A percentile compares a stretch with the other conserved stretches of the same genome.
These are phyloP conservation scores for Pichia sp. DNA, from an alignment of 1,139 yeast species.

Conservation along the genomic window DNA sequence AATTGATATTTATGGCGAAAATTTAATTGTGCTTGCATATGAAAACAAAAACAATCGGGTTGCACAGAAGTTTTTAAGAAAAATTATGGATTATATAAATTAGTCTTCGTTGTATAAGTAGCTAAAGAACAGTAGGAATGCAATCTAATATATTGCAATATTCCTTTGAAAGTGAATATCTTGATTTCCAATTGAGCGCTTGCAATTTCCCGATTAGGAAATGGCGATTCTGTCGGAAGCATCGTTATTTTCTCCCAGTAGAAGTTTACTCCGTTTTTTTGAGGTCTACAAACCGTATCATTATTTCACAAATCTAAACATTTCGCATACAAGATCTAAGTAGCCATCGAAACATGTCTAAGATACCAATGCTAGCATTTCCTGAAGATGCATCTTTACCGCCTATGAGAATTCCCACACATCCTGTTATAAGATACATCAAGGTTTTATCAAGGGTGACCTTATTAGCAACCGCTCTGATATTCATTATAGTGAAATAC, in stretches of 20 bases:
- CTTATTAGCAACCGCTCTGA: slow-evolving; percentile 20
- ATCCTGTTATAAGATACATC: slow-evolving; percentile 27
- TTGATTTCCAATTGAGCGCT: too few species aligned
- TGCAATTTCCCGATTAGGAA: neutral
- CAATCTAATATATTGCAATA: too few species aligned
- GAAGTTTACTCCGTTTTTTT: too few species aligned
- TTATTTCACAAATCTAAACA: too few species aligned
- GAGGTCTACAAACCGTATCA: too few species aligned
- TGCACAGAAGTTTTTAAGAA: slow-evolving; percentile 8
- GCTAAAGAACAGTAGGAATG: too few species aligned
- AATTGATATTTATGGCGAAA: slow-evolving; percentile 10
- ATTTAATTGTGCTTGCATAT: slow-evolving; percentile 9
- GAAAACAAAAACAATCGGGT: slow-evolving; percentile 5
- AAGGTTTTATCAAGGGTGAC: slow-evolving; percentile 26
- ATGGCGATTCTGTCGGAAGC: too few species aligned
- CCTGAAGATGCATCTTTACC: slow-evolving; percentile 26
- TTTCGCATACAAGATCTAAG: too few species aligned
- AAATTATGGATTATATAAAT: slow-evolving; percentile 14
- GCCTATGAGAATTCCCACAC: slow-evolving; percentile 9
- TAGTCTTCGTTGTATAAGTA: neutral
- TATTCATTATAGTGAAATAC: slow-evolving; percentile 23
- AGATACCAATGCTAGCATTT: slow-evolving; percentile 27
- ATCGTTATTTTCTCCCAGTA: too few species aligned
- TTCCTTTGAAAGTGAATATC: too few species aligned
- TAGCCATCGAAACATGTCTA: too few species aligned